Evolutionary conservation across 164 flowering plant genomes (phyloP), one percentile per base, ranked within the genome.

Genomic region (Dillenia suffruticosa): DNA sequence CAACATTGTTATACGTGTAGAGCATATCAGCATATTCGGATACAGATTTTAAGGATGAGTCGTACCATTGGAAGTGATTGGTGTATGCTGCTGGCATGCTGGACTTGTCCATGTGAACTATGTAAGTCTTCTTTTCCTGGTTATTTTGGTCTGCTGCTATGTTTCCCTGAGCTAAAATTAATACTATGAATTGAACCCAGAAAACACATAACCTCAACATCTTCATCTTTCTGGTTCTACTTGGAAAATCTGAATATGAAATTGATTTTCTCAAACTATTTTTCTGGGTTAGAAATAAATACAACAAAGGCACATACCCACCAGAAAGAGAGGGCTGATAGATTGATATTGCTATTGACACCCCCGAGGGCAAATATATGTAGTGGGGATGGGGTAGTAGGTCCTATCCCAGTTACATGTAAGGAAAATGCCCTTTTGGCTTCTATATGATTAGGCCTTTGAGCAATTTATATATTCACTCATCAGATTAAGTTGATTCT

Each of bases 21-120:
- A 91, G 67, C 76, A 87, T 79, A 52, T 76, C 69, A 4, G 91
- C 86, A 0, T 89, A 72, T 13, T 76, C 74, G 9, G 96, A 82
- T 0, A 83, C 86, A 0, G 91, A 73, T 56, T 74, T 74, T 46
- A 94, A 65, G 11, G 88, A 74, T 3, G 92, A 76, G 54, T 68
- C 82, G 26, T 85, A 91, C 98, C 98, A 94, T 44, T 76, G 69
- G 2, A 62, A 46, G 56, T 84, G 96, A 19, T 76, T 78, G 2
- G 52, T 47, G 55, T 74, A 87, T 22, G 64, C 74, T 14, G 49
- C 56, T 9, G 97, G 98, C 84, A 78, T 91, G 49, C 17, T 46
- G 60, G 84, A 69, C 64, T 75, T 82, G 64, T 86, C 88, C 85
- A 82, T 74, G 76, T 84, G 96, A 53, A 94, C 75, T 43, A 89